phyloP scores from a whole-genome alignment of 2,329 filamentous ascomycete genomes.

The Endoconidiophora polonica region DNA sequence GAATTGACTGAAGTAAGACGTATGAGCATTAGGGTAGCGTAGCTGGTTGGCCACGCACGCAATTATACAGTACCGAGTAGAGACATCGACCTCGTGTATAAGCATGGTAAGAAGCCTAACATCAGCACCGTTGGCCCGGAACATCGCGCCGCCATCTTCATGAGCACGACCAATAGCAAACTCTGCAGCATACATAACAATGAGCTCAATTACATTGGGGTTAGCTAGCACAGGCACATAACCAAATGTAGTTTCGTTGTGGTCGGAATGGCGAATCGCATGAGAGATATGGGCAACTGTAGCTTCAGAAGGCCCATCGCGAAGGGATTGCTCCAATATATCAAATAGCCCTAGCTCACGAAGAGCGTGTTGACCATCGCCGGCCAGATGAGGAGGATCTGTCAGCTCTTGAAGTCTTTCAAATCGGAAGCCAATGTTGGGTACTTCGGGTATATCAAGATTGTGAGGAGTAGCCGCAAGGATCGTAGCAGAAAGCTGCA shows the following conservation, averaged over 20 bases:
- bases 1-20: slow-evolving; percentile 79
- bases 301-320: slow-evolving; percentile 50
- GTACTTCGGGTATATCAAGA: slow-evolving; percentile 58
- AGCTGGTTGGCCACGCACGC: slow-evolving; percentile 81
- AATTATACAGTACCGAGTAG: slow-evolving; percentile 71
- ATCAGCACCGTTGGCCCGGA: slow-evolving; percentile 31
- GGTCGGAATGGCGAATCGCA: slow-evolving; percentile 42
- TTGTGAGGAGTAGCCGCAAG: slow-evolving; percentile 65
- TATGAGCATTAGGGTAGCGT: slow-evolving; percentile 75
- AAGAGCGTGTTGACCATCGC: slow-evolving; percentile 42
- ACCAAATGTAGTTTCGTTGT: slow-evolving; percentile 43
- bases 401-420: slow-evolving; percentile 62
- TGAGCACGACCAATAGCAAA: slow-evolving; percentile 46
- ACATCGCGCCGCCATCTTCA: slow-evolving; percentile 40
- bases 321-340: slow-evolving; percentile 41
- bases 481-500: slow-evolving; percentile 76
- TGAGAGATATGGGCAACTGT: slow-evolving; percentile 61
- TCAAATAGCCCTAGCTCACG: slow-evolving; percentile 38
- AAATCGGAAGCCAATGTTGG: slow-evolving; percentile 52
- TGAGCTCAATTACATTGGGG: slow-evolving; percentile 54
- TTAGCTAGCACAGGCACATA: slow-evolving; percentile 53
- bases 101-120: slow-evolving; percentile 60
- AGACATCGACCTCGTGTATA: slow-evolving; percentile 55
- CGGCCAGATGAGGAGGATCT: slow-evolving; percentile 46
- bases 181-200: slow-evolving; percentile 69